These are phyloP conservation scores for Fremontodendron californicum DNA, from an alignment of 345 rosid species.

Conservation along the genomic window DNA sequence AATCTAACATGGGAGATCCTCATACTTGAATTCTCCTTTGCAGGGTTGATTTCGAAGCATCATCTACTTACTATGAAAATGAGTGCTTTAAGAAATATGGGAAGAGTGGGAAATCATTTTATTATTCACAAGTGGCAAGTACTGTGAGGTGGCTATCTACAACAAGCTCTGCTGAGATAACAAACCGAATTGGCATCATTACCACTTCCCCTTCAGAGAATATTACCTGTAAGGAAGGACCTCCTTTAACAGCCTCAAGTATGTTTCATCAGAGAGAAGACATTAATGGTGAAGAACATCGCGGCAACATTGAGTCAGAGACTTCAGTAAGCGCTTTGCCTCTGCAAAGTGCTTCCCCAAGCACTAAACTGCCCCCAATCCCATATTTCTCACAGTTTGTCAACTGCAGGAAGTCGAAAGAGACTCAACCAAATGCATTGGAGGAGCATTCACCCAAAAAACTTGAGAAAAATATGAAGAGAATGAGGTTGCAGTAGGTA, in stretches of 20 bases:
- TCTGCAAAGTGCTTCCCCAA: constrained; percentile 17
- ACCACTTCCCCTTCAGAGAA: constrained; percentile 21
- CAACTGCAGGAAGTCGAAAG: constrained; percentile 39
- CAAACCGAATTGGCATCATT: constrained; percentile 28
- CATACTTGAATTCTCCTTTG: constrained; percentile 13
- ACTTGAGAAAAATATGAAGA: constrained; percentile 38
- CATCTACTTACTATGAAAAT: constrained; percentile 60
- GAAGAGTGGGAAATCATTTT: constrained; percentile 80
- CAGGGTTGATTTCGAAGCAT: constrained; percentile 53
- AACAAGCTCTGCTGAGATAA: constrained; percentile 38
- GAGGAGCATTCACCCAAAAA: constrained; percentile 27
- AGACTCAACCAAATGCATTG: constrained; percentile 20
- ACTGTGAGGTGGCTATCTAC: constrained; percentile 75
- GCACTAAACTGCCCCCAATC: constrained; percentile 43
- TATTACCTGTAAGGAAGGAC: constrained; percentile 15
- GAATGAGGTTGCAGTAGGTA: constrained; percentile 47
- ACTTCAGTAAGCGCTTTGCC: constrained; percentile 9
- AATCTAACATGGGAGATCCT: background rate
- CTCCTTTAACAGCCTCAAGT: constrained; percentile 15
- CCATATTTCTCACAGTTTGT: constrained; percentile 80
- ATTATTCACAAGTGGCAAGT: constrained; percentile 78
- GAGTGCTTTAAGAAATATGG: constrained; percentile 79
- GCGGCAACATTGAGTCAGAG: constrained; percentile 15
- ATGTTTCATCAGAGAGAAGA: constrained; percentile 18
- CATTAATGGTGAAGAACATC: constrained; percentile 10